Evolutionary conservation across 345 rosid species (phyloP).

Genomic region (Crucihimalaya himalaica): DNA sequence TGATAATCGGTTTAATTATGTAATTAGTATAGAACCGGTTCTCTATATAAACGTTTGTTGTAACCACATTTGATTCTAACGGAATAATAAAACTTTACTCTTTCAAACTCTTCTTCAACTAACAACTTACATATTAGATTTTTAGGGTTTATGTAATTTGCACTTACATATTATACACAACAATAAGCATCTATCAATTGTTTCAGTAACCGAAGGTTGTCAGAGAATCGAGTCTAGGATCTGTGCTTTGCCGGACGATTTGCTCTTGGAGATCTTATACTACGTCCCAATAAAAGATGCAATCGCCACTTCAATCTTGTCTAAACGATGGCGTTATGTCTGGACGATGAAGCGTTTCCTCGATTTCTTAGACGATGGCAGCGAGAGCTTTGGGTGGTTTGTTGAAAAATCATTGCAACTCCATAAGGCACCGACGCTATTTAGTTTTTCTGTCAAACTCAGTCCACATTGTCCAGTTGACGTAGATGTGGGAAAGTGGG

Average conservation of each 20-base stretch:
- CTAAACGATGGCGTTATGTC: conserved; percentile 17
- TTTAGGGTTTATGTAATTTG: too few species aligned
- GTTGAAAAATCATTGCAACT: conserved; percentile 8
- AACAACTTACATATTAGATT: too few species aligned
- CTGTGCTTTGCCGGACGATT: conserved; percentile 1
- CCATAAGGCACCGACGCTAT: conserved; percentile 7
- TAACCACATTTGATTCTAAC: too few species aligned
- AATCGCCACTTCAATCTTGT: conserved; percentile 2
- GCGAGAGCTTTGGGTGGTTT: neutral
- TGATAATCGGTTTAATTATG: too few species aligned
- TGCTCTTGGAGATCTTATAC: neutral
- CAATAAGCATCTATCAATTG: neutral
- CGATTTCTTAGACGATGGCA: conserved; percentile 3
- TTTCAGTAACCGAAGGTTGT: neutral
- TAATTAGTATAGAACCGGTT: too few species aligned
- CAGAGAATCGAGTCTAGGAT: neutral
- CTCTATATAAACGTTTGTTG: too few species aligned
- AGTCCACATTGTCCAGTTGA: neutral
- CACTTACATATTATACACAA: too few species aligned
- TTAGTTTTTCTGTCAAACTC: neutral
- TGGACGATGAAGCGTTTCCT: neutral
- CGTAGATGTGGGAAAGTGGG: neutral
- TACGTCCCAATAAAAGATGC: neutral
- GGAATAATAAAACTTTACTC: too few species aligned
- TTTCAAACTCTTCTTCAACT: too few species aligned